Conservation (phyloP, 2,329 filamentous ascomycete species). For the Curvularia sp. region DNA sequence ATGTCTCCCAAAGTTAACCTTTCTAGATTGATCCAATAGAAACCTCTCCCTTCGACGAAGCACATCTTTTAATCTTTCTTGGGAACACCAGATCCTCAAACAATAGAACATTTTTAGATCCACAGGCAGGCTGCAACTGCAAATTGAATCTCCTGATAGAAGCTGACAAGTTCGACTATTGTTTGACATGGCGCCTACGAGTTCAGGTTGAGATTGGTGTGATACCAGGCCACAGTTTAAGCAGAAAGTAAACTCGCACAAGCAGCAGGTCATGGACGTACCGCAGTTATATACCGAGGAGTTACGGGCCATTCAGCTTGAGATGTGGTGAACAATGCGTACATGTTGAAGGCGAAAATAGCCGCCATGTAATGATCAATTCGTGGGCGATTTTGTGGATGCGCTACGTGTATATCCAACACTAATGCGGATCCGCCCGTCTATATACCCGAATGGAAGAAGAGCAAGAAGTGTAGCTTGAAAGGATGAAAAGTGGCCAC, state of each 20-base stretch:
- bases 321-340: background rate
- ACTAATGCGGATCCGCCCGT: conserved; percentile 7
- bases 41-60: conserved; percentile 5
- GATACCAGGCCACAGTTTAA: background rate
- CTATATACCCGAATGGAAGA: conserved; percentile 16
- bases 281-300: background rate
- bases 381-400: conserved; percentile 1
- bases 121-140: too few relatives aligned
- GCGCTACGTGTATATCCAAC: conserved; percentile 5
- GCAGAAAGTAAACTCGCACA: background rate
- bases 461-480: background rate
- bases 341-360: background rate
- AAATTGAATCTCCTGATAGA: too few relatives aligned
- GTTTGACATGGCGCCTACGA: too few relatives aligned
- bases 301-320: background rate
- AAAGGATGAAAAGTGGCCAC: background rate
- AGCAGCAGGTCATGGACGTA: background rate
- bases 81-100: too few relatives aligned
- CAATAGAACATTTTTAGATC: too few relatives aligned
- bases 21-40: background rate
- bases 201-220: too few relatives aligned
- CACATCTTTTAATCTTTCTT: conserved; percentile 1
- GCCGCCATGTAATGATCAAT: conserved; percentile 5
- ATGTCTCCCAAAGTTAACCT: background rate
- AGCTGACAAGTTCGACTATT: too few relatives aligned